These are phyloP conservation scores for Withania somnifera DNA, from an alignment of 305 asterid genomes.

Conservation along the genomic window DNA sequence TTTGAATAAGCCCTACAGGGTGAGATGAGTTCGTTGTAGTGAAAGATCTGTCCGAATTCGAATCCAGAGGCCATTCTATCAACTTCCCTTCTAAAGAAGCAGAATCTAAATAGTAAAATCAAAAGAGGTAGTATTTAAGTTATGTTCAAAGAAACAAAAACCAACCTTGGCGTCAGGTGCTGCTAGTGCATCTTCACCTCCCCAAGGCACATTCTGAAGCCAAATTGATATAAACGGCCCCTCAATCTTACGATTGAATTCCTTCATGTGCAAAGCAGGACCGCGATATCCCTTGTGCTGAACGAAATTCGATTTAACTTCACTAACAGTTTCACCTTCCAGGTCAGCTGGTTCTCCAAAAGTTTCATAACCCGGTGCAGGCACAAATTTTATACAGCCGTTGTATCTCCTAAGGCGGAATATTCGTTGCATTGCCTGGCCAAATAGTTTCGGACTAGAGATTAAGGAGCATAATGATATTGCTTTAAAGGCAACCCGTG, in stretches of 20 bases:
- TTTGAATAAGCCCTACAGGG: neutral
- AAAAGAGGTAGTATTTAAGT: neutral
- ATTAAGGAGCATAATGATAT: neutral
- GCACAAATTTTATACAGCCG: constrained; percentile 59
- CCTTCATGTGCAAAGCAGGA: constrained; percentile 15
- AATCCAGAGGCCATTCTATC: neutral
- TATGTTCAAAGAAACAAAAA: constrained; percentile 2
- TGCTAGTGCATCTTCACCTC: constrained; percentile 70
- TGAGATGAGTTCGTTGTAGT: neutral
- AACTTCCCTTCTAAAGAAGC: neutral
- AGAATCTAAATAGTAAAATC: neutral
- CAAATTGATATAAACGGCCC: constrained; percentile 91
- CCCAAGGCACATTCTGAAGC: constrained; percentile 99
- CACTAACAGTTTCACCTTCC: constrained; percentile 2
- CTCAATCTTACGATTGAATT: constrained; percentile 51
- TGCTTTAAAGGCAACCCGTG: neutral
- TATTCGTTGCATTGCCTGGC: constrained; percentile 69
- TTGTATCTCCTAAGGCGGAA: constrained; percentile 59
- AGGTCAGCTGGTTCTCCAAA: constrained; percentile 56
- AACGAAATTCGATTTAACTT: constrained; percentile 21
- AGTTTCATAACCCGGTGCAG: constrained; percentile 36
- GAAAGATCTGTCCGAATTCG: neutral
- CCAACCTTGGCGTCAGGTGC: constrained; percentile 94
- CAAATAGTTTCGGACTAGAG: neutral
- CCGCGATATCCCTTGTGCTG: constrained; percentile 48